Conservation (phyloP, 2,329 filamentous ascomycete genomes). For the Arthrinium phaeospermum region DNA sequence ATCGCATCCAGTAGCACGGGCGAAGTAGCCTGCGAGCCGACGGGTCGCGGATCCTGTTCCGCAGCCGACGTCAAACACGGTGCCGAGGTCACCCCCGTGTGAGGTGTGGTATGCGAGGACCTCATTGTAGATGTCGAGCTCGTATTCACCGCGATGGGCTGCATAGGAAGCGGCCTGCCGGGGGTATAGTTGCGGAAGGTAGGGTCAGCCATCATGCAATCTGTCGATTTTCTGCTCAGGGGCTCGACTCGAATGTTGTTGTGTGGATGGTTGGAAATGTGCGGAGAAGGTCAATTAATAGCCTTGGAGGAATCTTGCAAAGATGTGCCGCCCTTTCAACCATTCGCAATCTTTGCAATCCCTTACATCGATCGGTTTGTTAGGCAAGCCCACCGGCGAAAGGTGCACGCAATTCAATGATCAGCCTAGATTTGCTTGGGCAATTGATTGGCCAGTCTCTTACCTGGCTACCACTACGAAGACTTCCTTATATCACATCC, state of each 20-base stretch:
- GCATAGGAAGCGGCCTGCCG: conserved; percentile 35
- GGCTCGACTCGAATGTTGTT: not conserved
- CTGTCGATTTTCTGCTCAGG: not conserved
- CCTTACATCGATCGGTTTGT: too few relatives aligned
- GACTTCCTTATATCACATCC: too few relatives aligned
- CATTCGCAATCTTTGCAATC: too few relatives aligned
- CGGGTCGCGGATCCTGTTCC: conserved; percentile 38
- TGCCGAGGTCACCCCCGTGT: conserved; percentile 20
- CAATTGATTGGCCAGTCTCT: too few relatives aligned
- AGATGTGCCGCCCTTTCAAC: too few relatives aligned
- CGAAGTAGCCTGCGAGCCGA: conserved; percentile 33
- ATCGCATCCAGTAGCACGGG: conserved; percentile 35
- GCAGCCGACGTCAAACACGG: conserved; percentile 37
- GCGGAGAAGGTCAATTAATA: too few relatives aligned
- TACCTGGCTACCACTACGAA: too few relatives aligned
- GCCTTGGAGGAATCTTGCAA: too few relatives aligned
- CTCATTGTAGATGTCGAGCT: conserved; percentile 28
- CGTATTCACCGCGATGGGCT: conserved; percentile 28
- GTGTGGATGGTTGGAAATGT: not conserved
- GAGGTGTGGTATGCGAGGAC: conserved; percentile 32
- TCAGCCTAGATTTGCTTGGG: too few relatives aligned
- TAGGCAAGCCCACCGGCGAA: too few relatives aligned
- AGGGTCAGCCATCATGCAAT: conserved; percentile 26
- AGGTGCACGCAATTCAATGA: too few relatives aligned
- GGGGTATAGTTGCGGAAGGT: conserved; percentile 35